Base-by-base conservation (phyloP, 345 rosid genomes). In the Camelina hispida region DNA sequence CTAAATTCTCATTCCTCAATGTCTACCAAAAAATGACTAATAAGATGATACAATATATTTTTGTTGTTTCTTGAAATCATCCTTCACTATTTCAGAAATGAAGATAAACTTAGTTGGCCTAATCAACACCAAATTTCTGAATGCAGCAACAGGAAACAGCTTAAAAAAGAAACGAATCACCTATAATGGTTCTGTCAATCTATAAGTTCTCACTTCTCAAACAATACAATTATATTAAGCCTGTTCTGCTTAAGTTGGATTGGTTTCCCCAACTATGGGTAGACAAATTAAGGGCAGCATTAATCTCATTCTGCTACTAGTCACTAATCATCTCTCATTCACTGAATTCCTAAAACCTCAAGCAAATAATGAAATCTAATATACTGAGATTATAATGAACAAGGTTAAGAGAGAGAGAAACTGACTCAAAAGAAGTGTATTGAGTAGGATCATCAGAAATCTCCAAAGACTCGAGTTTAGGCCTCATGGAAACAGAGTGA, bases 401-500 rank as follows among this genome's bases (percentile, higher is more conserved):
- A 25, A 25, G 28, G 28, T 25, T 25, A 25, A 25, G 28, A 25
- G 28, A 3, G 17, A n/a, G 61, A 38, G 48, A 2, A 71, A 80
- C 91, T 81, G 60, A 92, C 99, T 83, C 89, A 42, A 92, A 92
- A 69, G 74, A 71, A 23, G 62, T 85, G 76, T 91, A 95, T 28
- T 74, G 79, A 43, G 88, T 66, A 18, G 87, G 82, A 70, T 51
- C 82, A 64, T 67, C 81, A 63, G 81, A 80, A 62, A 76, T 18
- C 18, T 62, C 83, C 14, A 82, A 66, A 55, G 66, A 40, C 25
- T 85, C 91, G 4, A 75, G 71, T 77, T 89, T 92, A 0, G 91
- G 90, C 80, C 96, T 83, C 87, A 94, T 64, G 2, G 93, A 86
- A 77, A 94, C 86, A 1, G 97, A 90, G 79, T 94, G 97, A 65